Conservation (phyloP, 768 basidiomycete species). For the Suillus subaureus region DNA sequence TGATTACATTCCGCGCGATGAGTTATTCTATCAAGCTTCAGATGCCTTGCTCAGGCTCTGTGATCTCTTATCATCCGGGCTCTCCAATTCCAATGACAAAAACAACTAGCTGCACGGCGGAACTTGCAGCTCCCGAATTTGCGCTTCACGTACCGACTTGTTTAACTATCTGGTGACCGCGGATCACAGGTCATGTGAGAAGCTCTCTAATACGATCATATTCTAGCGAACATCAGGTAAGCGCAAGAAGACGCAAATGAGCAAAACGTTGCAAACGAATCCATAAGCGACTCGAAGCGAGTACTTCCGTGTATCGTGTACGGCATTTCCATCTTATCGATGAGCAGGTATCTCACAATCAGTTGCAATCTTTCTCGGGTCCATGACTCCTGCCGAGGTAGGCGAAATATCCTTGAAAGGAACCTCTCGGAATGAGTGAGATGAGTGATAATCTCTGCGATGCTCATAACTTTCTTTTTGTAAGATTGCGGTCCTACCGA, state of each 20-base stretch:
- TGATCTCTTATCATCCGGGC: background rate
- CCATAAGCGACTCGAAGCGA: background rate
- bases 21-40: background rate
- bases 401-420: background rate
- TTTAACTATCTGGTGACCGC: background rate
- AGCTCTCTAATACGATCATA: background rate
- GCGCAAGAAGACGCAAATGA: background rate
- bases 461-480: background rate
- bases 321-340: conserved; percentile 5
- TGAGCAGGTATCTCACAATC: conserved; percentile 6
- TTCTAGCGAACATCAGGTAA: background rate
- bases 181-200: background rate
- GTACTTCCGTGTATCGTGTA: background rate
- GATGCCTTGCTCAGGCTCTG: background rate
- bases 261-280: background rate
- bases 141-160: background rate
- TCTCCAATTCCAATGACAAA: background rate
- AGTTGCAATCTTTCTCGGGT: background rate
- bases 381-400: background rate
- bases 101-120: background rate
- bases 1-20: background rate
- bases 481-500: background rate
- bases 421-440: background rate
- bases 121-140: background rate
- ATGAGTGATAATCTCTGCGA: background rate